Percentiles rank a stretch among this genome's conserved stretches.
Conservation (phyloP, 208 protist species). For the Trypanosoma theileri region DNA sequence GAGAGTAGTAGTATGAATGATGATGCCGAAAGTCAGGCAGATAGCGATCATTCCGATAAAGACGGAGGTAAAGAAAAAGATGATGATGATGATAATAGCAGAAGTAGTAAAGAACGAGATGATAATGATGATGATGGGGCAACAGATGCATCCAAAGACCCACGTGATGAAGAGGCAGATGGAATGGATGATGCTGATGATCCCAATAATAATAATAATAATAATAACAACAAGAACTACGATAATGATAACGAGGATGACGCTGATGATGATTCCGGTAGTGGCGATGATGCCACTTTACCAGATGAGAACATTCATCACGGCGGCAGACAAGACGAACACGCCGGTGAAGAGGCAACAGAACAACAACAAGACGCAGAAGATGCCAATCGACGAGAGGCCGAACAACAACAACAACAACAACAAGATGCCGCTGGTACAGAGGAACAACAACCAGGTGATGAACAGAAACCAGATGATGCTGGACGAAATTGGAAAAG, state of each 20-base stretch:
- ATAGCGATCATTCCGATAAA: constrained; percentile 13
- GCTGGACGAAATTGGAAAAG: constrained; percentile 82
- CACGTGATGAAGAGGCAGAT: constrained; percentile 26
- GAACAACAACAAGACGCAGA: constrained; percentile 62
- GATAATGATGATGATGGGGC: constrained; percentile 6
- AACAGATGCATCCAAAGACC: constrained; percentile 12
- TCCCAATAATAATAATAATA: constrained; percentile 28
- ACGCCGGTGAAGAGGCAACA: constrained; percentile 69
- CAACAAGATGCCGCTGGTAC: constrained; percentile 34
- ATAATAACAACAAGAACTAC: constrained; percentile 22
- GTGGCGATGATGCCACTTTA: constrained; percentile 44
- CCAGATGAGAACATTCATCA: constrained; percentile 79
- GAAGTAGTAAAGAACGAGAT: constrained; percentile 28
- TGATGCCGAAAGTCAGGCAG: constrained; percentile 34
- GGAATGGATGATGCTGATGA: constrained; percentile 27
- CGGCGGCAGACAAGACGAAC: constrained; percentile 84
- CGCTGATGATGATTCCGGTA: constrained; percentile 34
- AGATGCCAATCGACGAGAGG: constrained; percentile 24
- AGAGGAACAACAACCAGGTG: constrained; percentile 68
- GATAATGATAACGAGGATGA: constrained; percentile 34
- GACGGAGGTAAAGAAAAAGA: constrained; percentile 29
- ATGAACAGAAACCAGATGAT: constrained; percentile 81
- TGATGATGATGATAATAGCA: constrained; percentile 30
- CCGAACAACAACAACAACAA: constrained; percentile 48
- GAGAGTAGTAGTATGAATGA: constrained; percentile 20